These are phyloP conservation scores for Calonectria pauciramosa DNA, from an alignment of 2,329 filamentous ascomycete genomes.

Conservation along the genomic window DNA sequence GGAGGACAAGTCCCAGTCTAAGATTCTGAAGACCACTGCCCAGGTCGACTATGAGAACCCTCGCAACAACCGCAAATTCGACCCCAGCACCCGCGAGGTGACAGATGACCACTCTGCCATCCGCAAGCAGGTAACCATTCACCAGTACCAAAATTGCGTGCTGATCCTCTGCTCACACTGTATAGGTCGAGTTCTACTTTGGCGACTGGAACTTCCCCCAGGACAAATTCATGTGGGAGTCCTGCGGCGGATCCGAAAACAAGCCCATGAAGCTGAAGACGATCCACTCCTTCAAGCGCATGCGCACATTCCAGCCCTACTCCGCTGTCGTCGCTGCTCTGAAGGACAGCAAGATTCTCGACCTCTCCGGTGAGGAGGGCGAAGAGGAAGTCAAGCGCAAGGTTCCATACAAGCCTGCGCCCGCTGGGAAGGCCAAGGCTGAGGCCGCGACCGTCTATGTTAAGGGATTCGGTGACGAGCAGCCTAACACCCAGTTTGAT, in stretches of 20 bases:
- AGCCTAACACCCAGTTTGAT: slow-evolving; percentile 89
- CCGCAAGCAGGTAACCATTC: slow-evolving; percentile 77
- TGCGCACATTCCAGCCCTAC: slow-evolving; percentile 94
- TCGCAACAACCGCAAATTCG: slow-evolving; percentile 76
- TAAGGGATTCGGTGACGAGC: slow-evolving; percentile 93
- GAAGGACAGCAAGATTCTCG: slow-evolving; percentile 80
- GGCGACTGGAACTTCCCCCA: slow-evolving; percentile 89
- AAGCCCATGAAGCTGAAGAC: slow-evolving; percentile 83
- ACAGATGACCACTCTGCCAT: slow-evolving; percentile 85
- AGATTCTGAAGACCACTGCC: slow-evolving; percentile 62
- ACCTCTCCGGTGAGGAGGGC: slow-evolving; percentile 80
- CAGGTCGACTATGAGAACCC: slow-evolving; percentile 55
- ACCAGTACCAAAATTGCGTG: not conserved
- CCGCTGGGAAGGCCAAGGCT: slow-evolving; percentile 73
- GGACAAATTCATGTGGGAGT: slow-evolving; percentile 88
- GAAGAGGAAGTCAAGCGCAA: slow-evolving; percentile 83
- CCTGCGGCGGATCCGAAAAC: slow-evolving; percentile 84
- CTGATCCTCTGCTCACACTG: slow-evolving; percentile 19
- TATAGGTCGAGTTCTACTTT: slow-evolving; percentile 95
- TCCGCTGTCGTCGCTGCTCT: slow-evolving; percentile 86
- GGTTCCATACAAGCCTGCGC: slow-evolving; percentile 72
- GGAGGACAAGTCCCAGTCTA: slow-evolving; percentile 39
- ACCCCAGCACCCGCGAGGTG: slow-evolving; percentile 76
- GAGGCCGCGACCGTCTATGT: slow-evolving; percentile 87
- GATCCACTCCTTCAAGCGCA: slow-evolving; percentile 92